These are phyloP conservation scores for Aspergillus aculeatus DNA, from an alignment of 2,329 filamentous ascomycete species.

Conservation along the genomic window DNA sequence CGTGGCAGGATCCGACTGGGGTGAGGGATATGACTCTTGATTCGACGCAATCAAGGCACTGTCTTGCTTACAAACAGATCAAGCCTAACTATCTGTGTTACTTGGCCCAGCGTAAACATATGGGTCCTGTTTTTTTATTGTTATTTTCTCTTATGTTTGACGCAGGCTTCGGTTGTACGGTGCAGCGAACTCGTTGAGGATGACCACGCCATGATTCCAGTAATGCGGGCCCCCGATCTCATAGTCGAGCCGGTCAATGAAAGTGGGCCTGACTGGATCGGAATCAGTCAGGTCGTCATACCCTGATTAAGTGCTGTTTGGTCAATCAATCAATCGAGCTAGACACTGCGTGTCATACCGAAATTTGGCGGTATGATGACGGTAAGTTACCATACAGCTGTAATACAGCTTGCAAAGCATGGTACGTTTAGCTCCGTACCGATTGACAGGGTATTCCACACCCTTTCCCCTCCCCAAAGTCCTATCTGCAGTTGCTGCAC, in stretches of 20 bases:
- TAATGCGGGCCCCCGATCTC: background rate
- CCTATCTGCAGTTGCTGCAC: conserved; percentile 7
- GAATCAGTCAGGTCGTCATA: background rate
- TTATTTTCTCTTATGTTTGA: too few relatives aligned
- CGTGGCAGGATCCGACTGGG: conserved; percentile 8
- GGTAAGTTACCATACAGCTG: background rate
- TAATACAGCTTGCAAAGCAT: background rate
- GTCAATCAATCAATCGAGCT: background rate
- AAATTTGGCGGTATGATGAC: background rate
- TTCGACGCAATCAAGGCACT: background rate
- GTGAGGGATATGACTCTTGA: background rate
- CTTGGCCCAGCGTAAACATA: too few relatives aligned
- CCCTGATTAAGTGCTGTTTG: background rate
- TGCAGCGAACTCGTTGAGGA: background rate
- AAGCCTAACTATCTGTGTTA: background rate
- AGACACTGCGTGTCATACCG: too few relatives aligned
- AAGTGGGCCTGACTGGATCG: background rate
- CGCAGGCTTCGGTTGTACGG: background rate
- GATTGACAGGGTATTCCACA: background rate
- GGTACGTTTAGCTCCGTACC: background rate
- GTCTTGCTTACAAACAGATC: background rate
- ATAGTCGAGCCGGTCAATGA: background rate
- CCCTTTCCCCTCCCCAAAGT: background rate
- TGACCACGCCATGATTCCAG: background rate
- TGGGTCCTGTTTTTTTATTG: too few relatives aligned